Base-by-base conservation (phyloP, 129 eudicot genomes). In the Chrysanthemum makinoi region DNA sequence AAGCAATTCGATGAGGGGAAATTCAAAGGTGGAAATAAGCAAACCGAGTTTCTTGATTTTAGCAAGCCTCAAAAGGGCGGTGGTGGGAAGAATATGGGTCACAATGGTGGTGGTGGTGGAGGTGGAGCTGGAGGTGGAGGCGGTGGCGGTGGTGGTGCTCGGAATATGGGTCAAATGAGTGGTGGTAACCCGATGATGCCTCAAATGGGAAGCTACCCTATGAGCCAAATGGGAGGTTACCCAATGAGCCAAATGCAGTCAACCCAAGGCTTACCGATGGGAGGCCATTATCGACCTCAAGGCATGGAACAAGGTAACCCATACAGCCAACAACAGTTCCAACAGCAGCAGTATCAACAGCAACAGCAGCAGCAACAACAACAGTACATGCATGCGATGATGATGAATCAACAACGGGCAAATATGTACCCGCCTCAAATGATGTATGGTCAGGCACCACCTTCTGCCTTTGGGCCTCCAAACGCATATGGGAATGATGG, bases 301-400 rank as follows among this genome's bases (percentile, higher is more conserved):
- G 91, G 88, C 51, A 73, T 80, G 88, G 87, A 87, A 30, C 87
- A 84, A 13, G 87, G 60, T 6, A 84, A 84, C 75, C 82, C 85
- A 19, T 84, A 77, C 65, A 50, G 26, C 51, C 81, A 77, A 63
- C 81, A 71, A 44, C 80, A 77, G 22, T 13, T 12, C 13, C 79
- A 84, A 28, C 66, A 66, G 50, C 76, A 63, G 14, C 70, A 72
- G 22, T 58, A 55, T 26, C 81, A 78, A 8, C 66, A 62, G 3
- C 66, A 65, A 5, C 74, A 69, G 6, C 77, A 73, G 6, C 75
- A 76, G 1, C 86, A 85, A 3, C 90, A 88, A 7, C 97, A 88
- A 18, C 95, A 87, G 19, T 82, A 91, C 75, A 83, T 84, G 96
- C 91, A 87, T 30, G 94, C 95, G 1, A 91, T 91, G 98, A 86